Conservation (phyloP, 331 rosid genomes). For the Acacia pycnantha region DNA sequence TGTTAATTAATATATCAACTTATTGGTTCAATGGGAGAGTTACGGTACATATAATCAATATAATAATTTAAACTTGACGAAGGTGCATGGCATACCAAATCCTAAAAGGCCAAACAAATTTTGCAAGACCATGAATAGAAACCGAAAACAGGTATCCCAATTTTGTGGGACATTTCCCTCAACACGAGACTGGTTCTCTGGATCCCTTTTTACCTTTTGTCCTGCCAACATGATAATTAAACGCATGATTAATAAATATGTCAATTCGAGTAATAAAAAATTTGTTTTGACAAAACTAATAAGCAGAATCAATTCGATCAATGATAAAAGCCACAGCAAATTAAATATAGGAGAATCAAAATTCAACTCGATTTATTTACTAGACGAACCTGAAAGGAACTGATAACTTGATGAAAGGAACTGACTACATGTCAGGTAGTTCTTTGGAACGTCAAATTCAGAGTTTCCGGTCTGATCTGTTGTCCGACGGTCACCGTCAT, state of each 20-base stretch:
- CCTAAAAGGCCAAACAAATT: not conserved
- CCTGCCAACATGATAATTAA: not conserved
- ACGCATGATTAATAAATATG: no score
- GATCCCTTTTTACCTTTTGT: not conserved
- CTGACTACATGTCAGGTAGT: not conserved
- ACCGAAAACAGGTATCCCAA: not conserved
- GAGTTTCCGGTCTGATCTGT: not conserved
- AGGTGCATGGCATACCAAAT: not conserved
- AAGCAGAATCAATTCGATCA: no score
- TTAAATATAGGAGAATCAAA: no score
- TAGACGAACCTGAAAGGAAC: no score
- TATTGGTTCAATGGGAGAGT: no score
- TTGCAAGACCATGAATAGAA: not conserved
- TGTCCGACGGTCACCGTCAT: no score
- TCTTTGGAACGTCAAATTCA: not conserved
- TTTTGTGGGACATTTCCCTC: not conserved
- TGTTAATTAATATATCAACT: no score
- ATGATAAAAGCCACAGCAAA: no score
- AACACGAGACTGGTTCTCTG: not conserved
- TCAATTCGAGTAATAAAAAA: no score
- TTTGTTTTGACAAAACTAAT: no score
- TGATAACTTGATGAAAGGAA: not conserved
- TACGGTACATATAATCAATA: no score
- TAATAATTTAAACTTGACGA: not conserved
- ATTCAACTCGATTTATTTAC: no score